A percentile compares a stretch with the other conserved stretches of the same genome.
Evolutionary conservation across 352 stramenopile genomes (phyloP).

Genomic region (Elongisporangium undulatum): DNA sequence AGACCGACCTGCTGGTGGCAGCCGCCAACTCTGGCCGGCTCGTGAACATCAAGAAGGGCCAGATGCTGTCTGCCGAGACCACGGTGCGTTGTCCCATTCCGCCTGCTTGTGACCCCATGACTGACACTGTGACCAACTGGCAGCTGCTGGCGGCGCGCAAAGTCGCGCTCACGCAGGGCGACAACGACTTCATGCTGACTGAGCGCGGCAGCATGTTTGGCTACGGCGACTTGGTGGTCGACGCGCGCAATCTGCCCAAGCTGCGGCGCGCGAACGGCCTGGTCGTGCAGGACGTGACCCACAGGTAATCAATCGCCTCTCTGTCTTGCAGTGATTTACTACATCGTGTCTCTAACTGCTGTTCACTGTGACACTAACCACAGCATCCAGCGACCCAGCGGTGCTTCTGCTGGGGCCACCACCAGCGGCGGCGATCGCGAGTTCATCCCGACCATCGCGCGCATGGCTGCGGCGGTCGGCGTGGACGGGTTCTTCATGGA

Average conservation of each 20-base stretch:
- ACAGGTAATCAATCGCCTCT: constrained; percentile 27
- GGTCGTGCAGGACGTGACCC: constrained; percentile 86
- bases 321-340: neutral
- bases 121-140: constrained; percentile 2
- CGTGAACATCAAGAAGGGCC: constrained; percentile 88
- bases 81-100: constrained; percentile 38
- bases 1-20: constrained; percentile 82
- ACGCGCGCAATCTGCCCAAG: constrained; percentile 77
- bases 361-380: neutral
- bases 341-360: constrained; percentile 2
- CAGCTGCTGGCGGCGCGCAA: constrained; percentile 79
- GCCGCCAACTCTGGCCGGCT: constrained; percentile 68
- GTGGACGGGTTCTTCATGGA: constrained; percentile 90
- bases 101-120: neutral
- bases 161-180: constrained; percentile 46
- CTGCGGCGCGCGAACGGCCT: constrained; percentile 51
- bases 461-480: constrained; percentile 77
- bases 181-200: constrained; percentile 77
- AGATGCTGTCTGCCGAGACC: constrained; percentile 82
- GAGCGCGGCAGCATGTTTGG: constrained; percentile 87
- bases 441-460: constrained; percentile 82
- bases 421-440: constrained; percentile 72
- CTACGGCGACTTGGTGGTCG: constrained; percentile 85
- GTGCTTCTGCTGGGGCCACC: constrained; percentile 21
- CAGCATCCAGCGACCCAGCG: constrained; percentile 71